Evolutionary conservation across 306 rosid genomes (phyloP), one percentile per base, ranked within the genome.

Genomic region (Lithocarpus polystachyus): DNA sequence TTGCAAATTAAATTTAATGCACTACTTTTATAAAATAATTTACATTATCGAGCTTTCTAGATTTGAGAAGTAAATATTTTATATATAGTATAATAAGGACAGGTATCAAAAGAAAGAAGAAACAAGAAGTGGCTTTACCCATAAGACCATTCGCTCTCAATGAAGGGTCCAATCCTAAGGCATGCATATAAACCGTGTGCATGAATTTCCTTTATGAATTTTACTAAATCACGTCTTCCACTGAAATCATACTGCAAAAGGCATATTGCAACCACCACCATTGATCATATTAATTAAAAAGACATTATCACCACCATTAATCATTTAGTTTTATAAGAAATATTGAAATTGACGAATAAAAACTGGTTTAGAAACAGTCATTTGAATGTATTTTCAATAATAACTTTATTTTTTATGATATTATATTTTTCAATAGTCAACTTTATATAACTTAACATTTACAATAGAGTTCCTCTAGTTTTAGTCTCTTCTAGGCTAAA

Each of bases 161-260:
- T 91, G 82, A 88, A 94, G 17, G 98, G 98, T 87, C 98, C 98
- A 80, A 94, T 86, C 76, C 98, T 83, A 43, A 94, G 97, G 79
- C 89, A 65, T 4, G 74, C 97, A 71, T 92, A 91, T n/a, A 94
- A 81, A n/a, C 97, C 95, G 29, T 89, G 98, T 31, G 89, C 89
- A 80, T 92, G 92, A 65, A 88, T 81, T 86, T 89, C 89, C 87
- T 87, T 89, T 2, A 92, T 82, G 82, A 94, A 94, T 68, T 73
- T 81, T 17, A 94, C 89, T 79, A 94, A 23, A 76, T 94, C 90
- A 13, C 65, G 74, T 80, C 91, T 85, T 81, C 97, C 98, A 75
- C 86, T 78, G 71, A 91, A 94, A 72, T 89, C 89, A 78, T 71
- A 91, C 98, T 94, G 86, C 68, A 91, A 75, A 68, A 29, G 3